Base-by-base conservation (phyloP, 2,329 filamentous ascomycete genomes). In the Aspergillus hiratsukae region DNA sequence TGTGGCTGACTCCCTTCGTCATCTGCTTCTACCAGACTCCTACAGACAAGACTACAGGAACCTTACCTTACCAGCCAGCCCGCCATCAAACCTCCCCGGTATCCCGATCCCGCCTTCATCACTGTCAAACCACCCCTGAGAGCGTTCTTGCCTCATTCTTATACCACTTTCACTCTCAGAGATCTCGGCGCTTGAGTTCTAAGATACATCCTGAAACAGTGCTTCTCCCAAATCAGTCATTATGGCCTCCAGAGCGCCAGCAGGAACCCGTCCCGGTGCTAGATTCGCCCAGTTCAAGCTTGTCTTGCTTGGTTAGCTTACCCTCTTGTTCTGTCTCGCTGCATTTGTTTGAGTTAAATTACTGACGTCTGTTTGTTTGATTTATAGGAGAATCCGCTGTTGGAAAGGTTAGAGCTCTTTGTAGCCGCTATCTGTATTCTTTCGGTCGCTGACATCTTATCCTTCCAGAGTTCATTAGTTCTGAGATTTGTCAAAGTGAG, bases 211-310 rank as follows among this genome's bases (percentile, higher is more conserved):
- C 27, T 43, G 29, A 45, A 48, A 17, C 56, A 58, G 51, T 46
- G 57, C 55, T 55, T 43, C 57, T 58, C 52, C 57, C 60, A 60
- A 55, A 64, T 53, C 56, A 64, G 61, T 64, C 73, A 81, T 69
- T 75, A 97, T 97, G 93, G 89, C 92, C 78, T 84, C 89, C 76
- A 87, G 91, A 86, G 86, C 86, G 79, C 87, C 82, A 85, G 87
- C 86, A 85, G 81, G 82, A 72, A 81, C 80, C 70, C 80, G 85
- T 64, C 82, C 83, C 59, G 83, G 83, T 69, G 83, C 89, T 77
- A 87, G 93, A 71, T 97, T 99, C 78, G 93, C 94, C 69, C 94
- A 99, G 83, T 99, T 99, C 81, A 99, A 99, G 83, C 85, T 99
- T 69, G 94, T 99, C 64, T 82, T 99, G 72, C 83, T 99, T 64